Evolutionary conservation across 2,329 filamentous ascomycete genomes (phyloP), one percentile per base, ranked within the genome.

Genomic region (Dothideomycetidae sp.): DNA sequence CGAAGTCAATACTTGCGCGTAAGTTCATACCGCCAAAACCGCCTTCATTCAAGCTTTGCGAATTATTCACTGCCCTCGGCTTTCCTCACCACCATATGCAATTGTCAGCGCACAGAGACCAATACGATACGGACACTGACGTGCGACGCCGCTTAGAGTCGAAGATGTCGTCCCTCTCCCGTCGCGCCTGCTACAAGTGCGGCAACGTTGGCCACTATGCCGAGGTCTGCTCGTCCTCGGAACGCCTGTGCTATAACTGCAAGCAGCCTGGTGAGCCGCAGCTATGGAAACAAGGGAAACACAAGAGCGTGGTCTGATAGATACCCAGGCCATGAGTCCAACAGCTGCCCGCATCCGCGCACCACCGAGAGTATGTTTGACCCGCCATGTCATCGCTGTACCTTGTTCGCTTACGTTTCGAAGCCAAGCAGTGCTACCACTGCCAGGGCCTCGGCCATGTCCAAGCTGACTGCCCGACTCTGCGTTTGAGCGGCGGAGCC

Each of bases 231-330:
- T 90, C 88, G 45, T 94, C 88, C 43, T 81, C 86, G 43, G 88
- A 98, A 73, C 83, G 90, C 57, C 81, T 98, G 55, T 98, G 90
- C 79, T 98, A 98, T 70, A 98, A 98, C 72, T 98, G 90, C 86
- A 88, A 88, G 70, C 81, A 88, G 66, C 81, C 81, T 45, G 81
- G 76, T 77, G 62, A 49, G 53, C 26, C 55, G 29, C 29, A 13
- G 9, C 36, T 10, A 7, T 13, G 15, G 9, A 12, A 28, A 17
- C 12, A 10, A 15, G 13, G 19, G 16, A 30, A 9, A 5, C 63
- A 53, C 60, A 38, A 42, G 37, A 41, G 42, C 51, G 44, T 39
- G 15, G n/a, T 21, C 21, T 39, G 31, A 48, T 54, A 75, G 7
- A 26, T 26, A 26, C 21, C 21, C 21, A 26, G 81, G 84, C 60